Evolutionary conservation across 352 stramenopile species (phyloP).

Genomic region (Peronospora tabacina): DNA sequence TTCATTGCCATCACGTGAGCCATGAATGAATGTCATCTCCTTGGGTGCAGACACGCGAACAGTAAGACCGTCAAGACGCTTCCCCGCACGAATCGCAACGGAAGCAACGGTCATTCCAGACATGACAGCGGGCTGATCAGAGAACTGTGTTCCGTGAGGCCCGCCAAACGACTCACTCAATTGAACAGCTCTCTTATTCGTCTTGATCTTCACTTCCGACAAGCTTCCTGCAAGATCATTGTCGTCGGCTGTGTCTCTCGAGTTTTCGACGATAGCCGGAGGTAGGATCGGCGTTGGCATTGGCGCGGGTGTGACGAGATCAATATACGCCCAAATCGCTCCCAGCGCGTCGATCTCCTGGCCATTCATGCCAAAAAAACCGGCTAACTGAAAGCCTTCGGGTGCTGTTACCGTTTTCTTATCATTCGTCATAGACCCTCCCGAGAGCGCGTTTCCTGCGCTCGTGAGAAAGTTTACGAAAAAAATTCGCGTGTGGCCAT

Average conservation of each 20-base stretch:
- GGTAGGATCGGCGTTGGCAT: not conserved
- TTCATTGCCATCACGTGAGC: not conserved
- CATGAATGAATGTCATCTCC: conserved; percentile 7
- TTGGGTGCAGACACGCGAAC: conserved; percentile 2
- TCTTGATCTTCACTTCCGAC: conserved; percentile 1
- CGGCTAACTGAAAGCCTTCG: conserved; percentile 5
- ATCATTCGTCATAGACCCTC: conserved; percentile 1
- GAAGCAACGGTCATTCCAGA: conserved; percentile 7
- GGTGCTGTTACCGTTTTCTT: conserved; percentile 2
- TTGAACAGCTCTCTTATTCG: conserved; percentile 1
- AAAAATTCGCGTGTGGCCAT: conserved; percentile 16
- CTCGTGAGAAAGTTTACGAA: conserved; percentile 24
- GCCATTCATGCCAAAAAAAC: conserved; percentile 1
- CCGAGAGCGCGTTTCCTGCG: conserved; percentile 15
- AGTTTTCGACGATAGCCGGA: not conserved
- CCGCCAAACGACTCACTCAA: conserved; percentile 6
- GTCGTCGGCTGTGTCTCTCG: not conserved
- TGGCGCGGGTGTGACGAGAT: too few relatives aligned
- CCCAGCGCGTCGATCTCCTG: conserved; percentile 7
- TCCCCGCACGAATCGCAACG: conserved; percentile 1
- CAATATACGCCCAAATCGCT: not conserved
- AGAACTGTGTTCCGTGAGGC: conserved; percentile 5
- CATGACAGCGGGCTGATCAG: conserved; percentile 1
- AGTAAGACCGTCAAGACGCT: conserved; percentile 2
- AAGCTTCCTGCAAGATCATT: conserved; percentile 1